Evolutionary conservation across 768 basidiomycete genomes (phyloP), one percentile per base, ranked within the genome.

Genomic region (Lactarius akahatsu): DNA sequence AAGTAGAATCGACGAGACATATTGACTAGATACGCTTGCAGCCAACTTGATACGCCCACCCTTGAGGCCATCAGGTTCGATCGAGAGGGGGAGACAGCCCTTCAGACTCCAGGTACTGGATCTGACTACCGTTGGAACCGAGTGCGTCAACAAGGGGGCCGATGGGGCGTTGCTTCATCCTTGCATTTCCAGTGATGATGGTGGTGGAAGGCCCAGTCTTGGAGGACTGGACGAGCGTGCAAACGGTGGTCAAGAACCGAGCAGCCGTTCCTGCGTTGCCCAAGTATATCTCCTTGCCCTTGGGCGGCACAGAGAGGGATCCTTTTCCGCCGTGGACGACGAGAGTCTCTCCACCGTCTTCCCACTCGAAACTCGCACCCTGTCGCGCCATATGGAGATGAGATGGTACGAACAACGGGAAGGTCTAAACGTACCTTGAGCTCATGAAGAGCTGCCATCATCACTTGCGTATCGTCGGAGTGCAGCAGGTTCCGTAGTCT

Each of bases 111-210:
- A 90, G 78, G 74, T 89, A 99, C 38, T 83, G 78, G 75, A 99
- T 89, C 34, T 81, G 75, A 69, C 86, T 89, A 13, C 94, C 91
- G 72, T 97, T 98, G 7, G 85, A 81, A 57, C 82, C 79, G 16
- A 99, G 87, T 3, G 97, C 94, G 61, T 92, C 89, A 60, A 98
- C 96, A 26, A 99, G 83, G 7, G 97, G 93, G 0, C 94, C 97
- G 70, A 96, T 95, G 16, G 97, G 97, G 34, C 96, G 89, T 76
- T 98, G 94, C 78, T 98, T 98, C 97, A 98, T 99, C 66, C 96
- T 87, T 0, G 96, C 93, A 71, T 99, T 99, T 57, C 97, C 97
- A 11, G 97, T 98, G 76, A 98, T 91, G 76, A 92, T 77, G 20
- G 96, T 97, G 30, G 78, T 78, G 23, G 78, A 79, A 57, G 81